These are phyloP conservation scores for Ophiobolus disseminans DNA, from an alignment of 2,329 filamentous ascomycete species.

Conservation along the genomic window DNA sequence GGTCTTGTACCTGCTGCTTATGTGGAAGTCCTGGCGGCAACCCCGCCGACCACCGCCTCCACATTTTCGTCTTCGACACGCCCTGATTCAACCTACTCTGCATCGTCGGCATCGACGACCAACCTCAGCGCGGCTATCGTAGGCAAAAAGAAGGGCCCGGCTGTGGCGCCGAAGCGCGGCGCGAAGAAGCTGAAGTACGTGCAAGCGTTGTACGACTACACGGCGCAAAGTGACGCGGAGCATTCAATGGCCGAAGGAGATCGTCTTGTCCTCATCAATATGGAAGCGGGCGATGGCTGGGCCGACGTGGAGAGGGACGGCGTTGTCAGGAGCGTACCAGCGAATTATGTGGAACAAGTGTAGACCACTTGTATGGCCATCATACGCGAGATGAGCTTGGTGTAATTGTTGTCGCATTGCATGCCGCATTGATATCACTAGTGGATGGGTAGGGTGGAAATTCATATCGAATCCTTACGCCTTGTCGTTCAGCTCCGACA, in stretches of 20 bases:
- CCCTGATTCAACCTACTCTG: constrained; percentile 70
- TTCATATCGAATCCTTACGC: constrained; percentile 3
- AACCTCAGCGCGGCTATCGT: constrained; percentile 50
- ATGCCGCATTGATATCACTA: constrained; percentile 5
- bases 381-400: constrained; percentile 17
- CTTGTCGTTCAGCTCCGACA: neutral
- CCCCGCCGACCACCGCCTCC: constrained; percentile 48
- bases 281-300: constrained; percentile 93
- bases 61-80: constrained; percentile 46
- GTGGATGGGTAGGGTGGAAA: constrained; percentile 1
- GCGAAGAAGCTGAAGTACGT: constrained; percentile 95
- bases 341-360: constrained; percentile 86
- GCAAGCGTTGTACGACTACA: constrained; percentile 91
- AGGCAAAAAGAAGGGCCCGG: constrained; percentile 86
- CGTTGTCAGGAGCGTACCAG: constrained; percentile 85
- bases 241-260: constrained; percentile 92
- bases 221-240: constrained; percentile 83
- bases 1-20: constrained; percentile 90
- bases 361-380: constrained; percentile 44
- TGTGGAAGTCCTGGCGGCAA: constrained; percentile 66
- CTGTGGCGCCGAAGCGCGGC: constrained; percentile 86
- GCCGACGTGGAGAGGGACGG: constrained; percentile 94
- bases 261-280: constrained; percentile 85
- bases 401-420: neutral
- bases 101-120: constrained; percentile 76